Percentiles rank a stretch among this genome's conserved stretches.
These are phyloP conservation scores for Arthrinium puccinioides DNA, from an alignment of 2,329 filamentous ascomycete species.

Conservation along the genomic window DNA sequence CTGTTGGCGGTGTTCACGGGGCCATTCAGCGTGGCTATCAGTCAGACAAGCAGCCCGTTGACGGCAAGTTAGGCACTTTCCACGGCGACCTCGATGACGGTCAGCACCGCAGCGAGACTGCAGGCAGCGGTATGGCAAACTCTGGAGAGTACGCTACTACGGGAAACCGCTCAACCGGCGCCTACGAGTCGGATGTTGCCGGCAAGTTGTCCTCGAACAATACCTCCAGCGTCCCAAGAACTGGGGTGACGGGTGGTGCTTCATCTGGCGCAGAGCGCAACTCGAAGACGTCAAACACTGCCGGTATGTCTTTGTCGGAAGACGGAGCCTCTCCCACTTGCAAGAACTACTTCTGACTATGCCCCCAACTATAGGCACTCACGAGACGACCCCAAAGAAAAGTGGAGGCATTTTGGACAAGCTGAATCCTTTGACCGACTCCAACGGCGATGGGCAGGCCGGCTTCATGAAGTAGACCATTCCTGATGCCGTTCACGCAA, in stretches of 20 bases:
- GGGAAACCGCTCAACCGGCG: too few relatives aligned
- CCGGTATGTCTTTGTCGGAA: not conserved
- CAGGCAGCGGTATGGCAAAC: too few relatives aligned
- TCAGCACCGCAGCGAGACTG: not conserved
- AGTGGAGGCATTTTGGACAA: constrained; percentile 45
- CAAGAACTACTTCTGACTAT: too few relatives aligned
- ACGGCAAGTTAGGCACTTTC: constrained; percentile 3
- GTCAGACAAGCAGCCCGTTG: constrained; percentile 9
- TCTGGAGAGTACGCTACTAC: too few relatives aligned
- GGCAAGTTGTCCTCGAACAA: not conserved
- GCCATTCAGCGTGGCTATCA: constrained; percentile 6
- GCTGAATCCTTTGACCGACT: constrained; percentile 46
- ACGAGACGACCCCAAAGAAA: constrained; percentile 10
- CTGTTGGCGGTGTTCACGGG: constrained; percentile 28
- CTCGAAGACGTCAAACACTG: not conserved
- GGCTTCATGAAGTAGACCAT: constrained; percentile 41
- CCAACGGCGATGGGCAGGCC: constrained; percentile 47
- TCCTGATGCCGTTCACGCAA: too few relatives aligned
- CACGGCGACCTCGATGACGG: constrained; percentile 1
- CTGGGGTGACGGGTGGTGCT: not conserved
- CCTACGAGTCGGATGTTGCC: too few relatives aligned
- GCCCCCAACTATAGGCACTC: too few relatives aligned
- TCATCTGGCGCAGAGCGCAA: not conserved
- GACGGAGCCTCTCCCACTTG: not conserved
- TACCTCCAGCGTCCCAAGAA: not conserved